Evolutionary conservation across 805 yeast species (phyloP), one percentile per base, ranked within the genome.

Genomic region (Myxozyma lipomycoides): DNA sequence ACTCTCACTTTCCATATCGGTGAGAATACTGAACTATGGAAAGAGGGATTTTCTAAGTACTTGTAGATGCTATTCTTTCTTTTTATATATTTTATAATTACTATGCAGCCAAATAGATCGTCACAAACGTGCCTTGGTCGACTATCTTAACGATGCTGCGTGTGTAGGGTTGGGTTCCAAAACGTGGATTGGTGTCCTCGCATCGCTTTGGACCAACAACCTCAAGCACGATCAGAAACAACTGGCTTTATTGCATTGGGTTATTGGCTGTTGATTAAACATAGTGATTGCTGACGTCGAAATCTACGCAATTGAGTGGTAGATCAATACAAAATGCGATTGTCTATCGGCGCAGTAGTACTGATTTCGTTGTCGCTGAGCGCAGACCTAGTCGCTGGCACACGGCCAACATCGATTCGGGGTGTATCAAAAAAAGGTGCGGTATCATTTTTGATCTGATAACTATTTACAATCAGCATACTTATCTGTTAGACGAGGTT

Each of bases 21-120:
- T 7, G 95, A 86, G 61, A 79, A 79, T 51, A 95, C 88, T 63
- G 82, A 78, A 32, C 73, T 90, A 26, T 89, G 95, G 93, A 46
- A 46, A 18, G 40, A 51, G 4, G 59, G 58, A 15, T 52, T 52
- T 40, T 36, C 39, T 18, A 19, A 44, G 18, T n/a, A 6, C 22
- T n/a, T 3, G 41, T 18, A 38, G 3, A 17, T 38, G 41, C 9
- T 17, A 38, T 12, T 19, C 4, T n/a, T 38, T n/a, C 26, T 9
- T 18, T 3, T n/a, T 18, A 37, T 18, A 37, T n/a, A n/a, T n/a
- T n/a, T n/a, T n/a, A n/a, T n/a, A n/a, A n/a, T n/a, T n/a, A n/a
- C n/a, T n/a, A n/a, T n/a, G n/a, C n/a, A n/a, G n/a, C n/a, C n/a
- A n/a, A n/a, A n/a, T n/a, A n/a, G n/a, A n/a, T n/a, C n/a, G n/a